These are phyloP conservation scores for Pichia rugopelliculosa DNA, from an alignment of 805 yeast genomes.

Conservation along the genomic window DNA sequence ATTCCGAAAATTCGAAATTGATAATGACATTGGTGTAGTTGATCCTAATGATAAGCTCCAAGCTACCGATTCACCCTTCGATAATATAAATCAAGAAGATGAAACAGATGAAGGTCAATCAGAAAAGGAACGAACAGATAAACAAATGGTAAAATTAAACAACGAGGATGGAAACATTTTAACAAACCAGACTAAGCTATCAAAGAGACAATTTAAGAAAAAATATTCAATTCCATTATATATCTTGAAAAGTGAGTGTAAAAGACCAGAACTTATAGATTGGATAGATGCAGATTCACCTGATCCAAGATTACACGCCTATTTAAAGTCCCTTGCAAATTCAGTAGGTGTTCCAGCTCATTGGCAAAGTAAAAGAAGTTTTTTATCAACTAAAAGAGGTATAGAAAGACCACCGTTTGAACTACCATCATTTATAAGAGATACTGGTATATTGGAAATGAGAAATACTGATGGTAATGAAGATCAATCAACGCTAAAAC, in stretches of 20 bases:
- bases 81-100: conserved; percentile 4
- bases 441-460: conserved; percentile 85
- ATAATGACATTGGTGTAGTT: conserved; percentile 14
- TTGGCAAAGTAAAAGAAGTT: conserved; percentile 78
- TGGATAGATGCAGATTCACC: conserved; percentile 83
- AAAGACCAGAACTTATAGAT: conserved; percentile 64
- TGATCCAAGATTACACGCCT: conserved; percentile 62
- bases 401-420: conserved; percentile 63
- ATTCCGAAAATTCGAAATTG: conserved; percentile 18
- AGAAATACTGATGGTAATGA: conserved; percentile 49
- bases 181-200: conserved; percentile 22
- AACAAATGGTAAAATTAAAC: background rate
- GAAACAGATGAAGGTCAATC: conserved; percentile 5
- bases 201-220: conserved; percentile 47
- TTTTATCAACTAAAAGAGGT: conserved; percentile 57
- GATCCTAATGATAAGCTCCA: conserved; percentile 12
- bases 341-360: conserved; percentile 72
- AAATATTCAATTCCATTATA: conserved; percentile 57
- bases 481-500: conserved; percentile 49
- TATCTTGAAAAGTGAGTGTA: conserved; percentile 51
- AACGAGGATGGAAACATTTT: background rate
- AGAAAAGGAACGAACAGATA: background rate
- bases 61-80: background rate
- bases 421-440: conserved; percentile 68
- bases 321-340: conserved; percentile 58